Base-by-base conservation (phyloP, 257 asterid species). In the Mentha longifolia region DNA sequence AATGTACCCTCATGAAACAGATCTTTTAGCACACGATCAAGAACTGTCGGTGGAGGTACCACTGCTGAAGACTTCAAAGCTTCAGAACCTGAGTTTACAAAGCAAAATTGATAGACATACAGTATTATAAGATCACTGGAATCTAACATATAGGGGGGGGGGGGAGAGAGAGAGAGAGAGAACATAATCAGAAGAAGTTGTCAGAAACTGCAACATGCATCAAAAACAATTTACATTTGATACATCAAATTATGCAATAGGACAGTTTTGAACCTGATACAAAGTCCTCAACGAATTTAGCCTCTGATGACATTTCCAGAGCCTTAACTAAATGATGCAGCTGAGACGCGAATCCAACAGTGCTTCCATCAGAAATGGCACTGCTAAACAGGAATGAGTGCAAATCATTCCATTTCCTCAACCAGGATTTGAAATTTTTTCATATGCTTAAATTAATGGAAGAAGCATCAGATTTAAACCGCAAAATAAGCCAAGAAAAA, bases 21-120 rank as follows among this genome's bases (percentile, higher is more conserved):
- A 79, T 92, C 96, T 80, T 89, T 92, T 28, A 92, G 91, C 80
- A 92, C 96, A 63, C 98, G 96, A 68, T 88, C 96, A 82, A 92
- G 98, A 80, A 92, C 96, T 37, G 98, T 89, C 19, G 95, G 96
- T 22, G 96, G 96, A 82, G 98, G 98, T 68, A 88, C 76, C 68
- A 89, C 87, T 50, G 88, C 91, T 72, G 94, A 81, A 51, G 96
- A 86, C 84, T 86, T 89, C 76, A 84, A 50, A 67, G 77, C 80
- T 60, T 89, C 94, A 49, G 95, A 76, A 80, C 89, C 91, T 49
- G 88, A 71, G 39, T 66, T 83, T 75, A 82, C 87, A 82, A 88
- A 77, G 83, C 75, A 43, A 75, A 71, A 80, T 77, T 17, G 69
- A 76, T 55, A 64, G 22, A 57, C 60, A 54, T 7, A 73, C 70